Evolutionary conservation across 108 stramenopile species (phyloP).

Genomic region (Pseudonitzschia multistriata): DNA sequence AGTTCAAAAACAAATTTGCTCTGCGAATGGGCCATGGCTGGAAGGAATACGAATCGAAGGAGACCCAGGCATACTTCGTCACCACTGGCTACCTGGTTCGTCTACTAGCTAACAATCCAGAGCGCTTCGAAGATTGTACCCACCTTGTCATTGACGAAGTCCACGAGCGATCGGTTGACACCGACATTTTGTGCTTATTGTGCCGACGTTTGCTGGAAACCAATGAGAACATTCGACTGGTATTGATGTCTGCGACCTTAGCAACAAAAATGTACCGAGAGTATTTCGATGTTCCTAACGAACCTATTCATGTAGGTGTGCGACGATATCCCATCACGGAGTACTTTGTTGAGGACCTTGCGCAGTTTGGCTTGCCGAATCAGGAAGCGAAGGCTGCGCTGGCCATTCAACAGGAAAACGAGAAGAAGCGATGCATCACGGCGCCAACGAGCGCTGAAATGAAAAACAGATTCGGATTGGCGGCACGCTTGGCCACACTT

Average conservation of each 20-base stretch:
- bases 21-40: slow-evolving; percentile 90
- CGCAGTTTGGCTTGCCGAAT: slow-evolving; percentile 34
- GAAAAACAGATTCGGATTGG: slow-evolving; percentile 47
- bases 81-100: slow-evolving; percentile 92
- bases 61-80: slow-evolving; percentile 79
- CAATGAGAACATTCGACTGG: slow-evolving; percentile 71
- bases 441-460: slow-evolving; percentile 45
- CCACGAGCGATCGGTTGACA: slow-evolving; percentile 85
- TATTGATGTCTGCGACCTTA: slow-evolving; percentile 93
- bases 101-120: slow-evolving; percentile 83
- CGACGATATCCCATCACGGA: slow-evolving; percentile 77
- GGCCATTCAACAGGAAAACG: slow-evolving; percentile 47
- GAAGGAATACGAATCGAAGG: slow-evolving; percentile 65
- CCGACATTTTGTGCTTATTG: slow-evolving; percentile 83
- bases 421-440: slow-evolving; percentile 43
- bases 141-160: slow-evolving; percentile 90
- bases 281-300: slow-evolving; percentile 69
- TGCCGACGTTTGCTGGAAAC: slow-evolving; percentile 68
- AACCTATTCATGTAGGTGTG: slow-evolving; percentile 78
- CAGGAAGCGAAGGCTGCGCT: slow-evolving; percentile 40
- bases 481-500: slow-evolving; percentile 42
- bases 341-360: slow-evolving; percentile 77
- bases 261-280: slow-evolving; percentile 76
- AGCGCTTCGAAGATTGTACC: slow-evolving; percentile 58
- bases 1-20: slow-evolving; percentile 57